These are phyloP conservation scores for Scheffersomyces ergatensis DNA, from an alignment of 805 yeast species.

Conservation along the genomic window DNA sequence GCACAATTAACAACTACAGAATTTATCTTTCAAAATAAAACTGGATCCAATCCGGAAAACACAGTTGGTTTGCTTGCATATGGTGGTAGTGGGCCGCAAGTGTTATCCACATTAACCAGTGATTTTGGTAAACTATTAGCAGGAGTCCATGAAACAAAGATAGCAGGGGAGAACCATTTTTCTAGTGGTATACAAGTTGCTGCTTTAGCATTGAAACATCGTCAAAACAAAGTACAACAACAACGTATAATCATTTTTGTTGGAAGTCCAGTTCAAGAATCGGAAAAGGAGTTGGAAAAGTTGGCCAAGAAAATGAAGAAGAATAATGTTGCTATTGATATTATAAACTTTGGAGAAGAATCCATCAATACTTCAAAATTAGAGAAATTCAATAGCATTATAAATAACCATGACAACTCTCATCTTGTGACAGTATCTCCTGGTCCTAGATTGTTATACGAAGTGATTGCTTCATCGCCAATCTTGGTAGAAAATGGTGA, in stretches of 20 bases:
- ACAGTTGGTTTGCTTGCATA: constrained; percentile 88
- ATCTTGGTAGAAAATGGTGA: constrained; percentile 68
- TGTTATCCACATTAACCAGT: constrained; percentile 81
- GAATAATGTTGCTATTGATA: constrained; percentile 85
- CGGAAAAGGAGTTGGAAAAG: constrained; percentile 69
- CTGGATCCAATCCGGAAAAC: constrained; percentile 87
- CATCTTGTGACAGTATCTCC: constrained; percentile 87
- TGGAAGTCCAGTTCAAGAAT: constrained; percentile 77
- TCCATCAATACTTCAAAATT: constrained; percentile 70
- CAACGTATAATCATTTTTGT: constrained; percentile 89
- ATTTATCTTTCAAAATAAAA: constrained; percentile 79
- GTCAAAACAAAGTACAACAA: constrained; percentile 89
- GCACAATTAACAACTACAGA: constrained; percentile 92
- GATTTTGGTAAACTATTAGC: constrained; percentile 83
- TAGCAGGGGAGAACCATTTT: constrained; percentile 66
- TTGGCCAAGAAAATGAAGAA: constrained; percentile 92
- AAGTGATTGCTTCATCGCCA: constrained; percentile 73
- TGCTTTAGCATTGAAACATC: constrained; percentile 84
- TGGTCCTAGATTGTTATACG: constrained; percentile 81
- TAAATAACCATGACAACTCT: constrained; percentile 73
- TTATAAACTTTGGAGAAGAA: constrained; percentile 91
- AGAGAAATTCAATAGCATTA: constrained; percentile 72
- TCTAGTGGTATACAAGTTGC: constrained; percentile 91
- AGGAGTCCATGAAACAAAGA: constrained; percentile 77
- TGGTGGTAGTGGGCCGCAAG: constrained; percentile 83